Conservation (phyloP, 495 filamentous ascomycete species). For the Talaromyces nanjingensis region DNA sequence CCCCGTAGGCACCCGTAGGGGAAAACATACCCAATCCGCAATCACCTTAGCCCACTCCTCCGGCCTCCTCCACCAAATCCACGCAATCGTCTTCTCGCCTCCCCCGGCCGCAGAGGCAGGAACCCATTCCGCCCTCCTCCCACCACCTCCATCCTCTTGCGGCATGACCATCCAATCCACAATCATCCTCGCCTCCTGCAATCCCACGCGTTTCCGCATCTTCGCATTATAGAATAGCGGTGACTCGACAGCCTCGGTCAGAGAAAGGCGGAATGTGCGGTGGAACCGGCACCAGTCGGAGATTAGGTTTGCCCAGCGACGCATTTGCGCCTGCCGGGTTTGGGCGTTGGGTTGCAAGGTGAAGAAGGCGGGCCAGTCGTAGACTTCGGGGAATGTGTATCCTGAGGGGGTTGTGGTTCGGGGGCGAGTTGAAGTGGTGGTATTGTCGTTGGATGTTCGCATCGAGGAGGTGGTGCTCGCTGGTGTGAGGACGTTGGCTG, state of each 20-base stretch:
- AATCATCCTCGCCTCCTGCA: slow-evolving; percentile 58
- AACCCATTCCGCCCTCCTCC: slow-evolving; percentile 61
- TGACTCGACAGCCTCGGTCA: slow-evolving; percentile 51
- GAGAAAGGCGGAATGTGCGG: slow-evolving; percentile 60
- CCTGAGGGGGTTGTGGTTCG: slow-evolving; percentile 3
- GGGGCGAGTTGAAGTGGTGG: slow-evolving; percentile 2
- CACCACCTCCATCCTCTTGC: slow-evolving; percentile 52
- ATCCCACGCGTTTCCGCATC: slow-evolving; percentile 48
- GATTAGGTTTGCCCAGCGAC: slow-evolving; percentile 80
- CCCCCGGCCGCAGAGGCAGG: slow-evolving; percentile 19
- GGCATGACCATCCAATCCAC: slow-evolving; percentile 65
- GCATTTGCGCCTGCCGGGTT: slow-evolving; percentile 69
- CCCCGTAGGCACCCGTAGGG: too few relatives aligned
- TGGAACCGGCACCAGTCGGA: slow-evolving; percentile 76
- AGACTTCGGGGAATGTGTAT: slow-evolving; percentile 36
- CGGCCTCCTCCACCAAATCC: slow-evolving; percentile 62
- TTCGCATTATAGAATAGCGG: slow-evolving; percentile 51
- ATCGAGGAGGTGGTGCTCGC: slow-evolving; percentile 7
- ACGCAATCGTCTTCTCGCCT: slow-evolving; percentile 35
- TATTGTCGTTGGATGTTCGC: not conserved
- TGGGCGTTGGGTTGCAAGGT: slow-evolving; percentile 65
- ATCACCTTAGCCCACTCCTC: slow-evolving; percentile 69
- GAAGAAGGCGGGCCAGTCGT: slow-evolving; percentile 53
- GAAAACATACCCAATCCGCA: slow-evolving; percentile 46
- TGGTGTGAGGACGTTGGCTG: slow-evolving; percentile 7